Percentiles rank a stretch among this genome's conserved stretches.
Evolutionary conservation across 108 stramenopile species (phyloP).

Genomic region (Skeletonema potamos): DNA sequence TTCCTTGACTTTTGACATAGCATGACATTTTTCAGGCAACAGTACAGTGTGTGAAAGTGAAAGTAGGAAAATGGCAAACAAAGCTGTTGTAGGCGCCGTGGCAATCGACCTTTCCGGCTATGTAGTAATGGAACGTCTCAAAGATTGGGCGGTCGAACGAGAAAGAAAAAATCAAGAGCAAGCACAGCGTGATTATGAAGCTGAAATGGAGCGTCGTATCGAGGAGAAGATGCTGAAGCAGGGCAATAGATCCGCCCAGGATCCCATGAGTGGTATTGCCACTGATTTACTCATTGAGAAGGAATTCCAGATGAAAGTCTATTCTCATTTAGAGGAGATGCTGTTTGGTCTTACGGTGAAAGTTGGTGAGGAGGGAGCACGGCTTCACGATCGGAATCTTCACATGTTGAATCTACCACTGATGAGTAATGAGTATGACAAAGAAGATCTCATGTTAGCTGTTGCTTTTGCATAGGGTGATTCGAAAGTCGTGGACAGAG

Average conservation of each 20-base stretch:
- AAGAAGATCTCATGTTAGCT: slow-evolving; percentile 8
- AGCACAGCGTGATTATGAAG: background rate
- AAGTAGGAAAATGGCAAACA: slow-evolving; percentile 3
- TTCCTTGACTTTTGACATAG: too few species aligned
- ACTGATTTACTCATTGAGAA: background rate
- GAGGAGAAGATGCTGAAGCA: background rate
- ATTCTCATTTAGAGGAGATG: slow-evolving; percentile 3
- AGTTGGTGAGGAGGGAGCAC: background rate
- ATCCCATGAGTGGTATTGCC: background rate
- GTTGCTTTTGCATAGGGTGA: slow-evolving; percentile 3
- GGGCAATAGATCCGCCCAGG: background rate
- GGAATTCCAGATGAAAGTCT: background rate
- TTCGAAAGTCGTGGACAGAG: background rate
- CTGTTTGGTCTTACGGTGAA: background rate
- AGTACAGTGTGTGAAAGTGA: too few species aligned
- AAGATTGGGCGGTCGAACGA: background rate
- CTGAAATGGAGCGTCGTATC: background rate
- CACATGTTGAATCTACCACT: background rate
- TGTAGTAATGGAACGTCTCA: background rate
- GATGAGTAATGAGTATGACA: background rate
- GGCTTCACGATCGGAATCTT: background rate
- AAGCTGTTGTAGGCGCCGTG: background rate
- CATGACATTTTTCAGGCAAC: too few species aligned
- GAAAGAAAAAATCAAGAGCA: background rate
- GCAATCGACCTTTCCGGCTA: background rate